Evolutionary conservation across 139 green algal species (phyloP).

Genomic region (Nannochloris sp.): DNA sequence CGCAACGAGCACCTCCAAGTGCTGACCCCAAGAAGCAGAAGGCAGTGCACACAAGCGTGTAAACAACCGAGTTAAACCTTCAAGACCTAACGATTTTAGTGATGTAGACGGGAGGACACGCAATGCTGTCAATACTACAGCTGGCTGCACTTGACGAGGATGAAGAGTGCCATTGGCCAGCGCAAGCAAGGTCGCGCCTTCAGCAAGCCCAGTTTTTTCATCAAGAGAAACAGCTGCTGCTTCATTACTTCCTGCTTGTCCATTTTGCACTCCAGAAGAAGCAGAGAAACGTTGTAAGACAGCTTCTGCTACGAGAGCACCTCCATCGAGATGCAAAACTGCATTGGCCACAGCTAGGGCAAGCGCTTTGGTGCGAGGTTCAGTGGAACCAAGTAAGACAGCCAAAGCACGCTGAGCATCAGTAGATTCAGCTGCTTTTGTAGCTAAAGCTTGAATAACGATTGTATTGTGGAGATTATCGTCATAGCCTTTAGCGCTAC

Average conservation of each 20-base stretch:
- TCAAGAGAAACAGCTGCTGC: background rate
- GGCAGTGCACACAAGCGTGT: background rate
- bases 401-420: background rate
- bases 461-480: constrained; percentile 3
- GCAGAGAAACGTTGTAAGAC: background rate
- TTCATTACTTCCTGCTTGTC: background rate
- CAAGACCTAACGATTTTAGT: background rate
- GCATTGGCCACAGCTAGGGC: constrained; percentile 9
- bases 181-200: background rate
- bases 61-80: background rate
- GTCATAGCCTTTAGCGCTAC: background rate
- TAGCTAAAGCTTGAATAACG: constrained; percentile 3
- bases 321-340: background rate
- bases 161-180: background rate
- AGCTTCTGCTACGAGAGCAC: background rate
- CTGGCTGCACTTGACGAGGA: background rate
- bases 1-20: background rate
- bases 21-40: background rate
- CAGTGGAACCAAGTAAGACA: background rate
- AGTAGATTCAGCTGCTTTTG: background rate
- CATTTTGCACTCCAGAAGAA: background rate
- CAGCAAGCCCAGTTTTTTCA: background rate
- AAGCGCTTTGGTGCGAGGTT: background rate
- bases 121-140: background rate
- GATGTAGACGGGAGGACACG: background rate